Evolutionary conservation across 73 alveolate species (phyloP).

Genomic region (Symbiodinium pilosum): DNA sequence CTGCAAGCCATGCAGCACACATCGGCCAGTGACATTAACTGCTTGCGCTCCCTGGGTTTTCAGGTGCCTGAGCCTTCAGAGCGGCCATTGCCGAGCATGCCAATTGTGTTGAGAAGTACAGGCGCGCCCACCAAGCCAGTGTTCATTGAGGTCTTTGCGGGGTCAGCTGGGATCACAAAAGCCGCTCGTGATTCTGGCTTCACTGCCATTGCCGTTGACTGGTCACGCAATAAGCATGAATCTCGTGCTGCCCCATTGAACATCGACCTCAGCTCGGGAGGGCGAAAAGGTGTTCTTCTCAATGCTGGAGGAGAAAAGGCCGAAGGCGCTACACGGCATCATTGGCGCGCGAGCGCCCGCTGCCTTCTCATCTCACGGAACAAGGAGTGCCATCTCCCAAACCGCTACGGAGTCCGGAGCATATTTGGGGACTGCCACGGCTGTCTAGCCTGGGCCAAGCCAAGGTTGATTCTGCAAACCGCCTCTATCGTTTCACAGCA

Average conservation of each 20-base stretch:
- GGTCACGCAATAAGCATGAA: background rate
- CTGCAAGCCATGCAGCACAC: background rate
- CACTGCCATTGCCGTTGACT: no score
- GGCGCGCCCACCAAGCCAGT: background rate
- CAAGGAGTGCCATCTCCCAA: no score
- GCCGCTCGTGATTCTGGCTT: no score
- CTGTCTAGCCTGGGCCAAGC: no score
- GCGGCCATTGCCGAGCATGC: background rate
- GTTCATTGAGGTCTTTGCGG: background rate
- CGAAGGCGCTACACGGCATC: background rate
- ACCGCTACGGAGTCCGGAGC: no score
- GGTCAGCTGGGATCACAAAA: background rate
- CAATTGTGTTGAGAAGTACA: background rate
- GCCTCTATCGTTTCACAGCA: no score
- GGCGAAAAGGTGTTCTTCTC: background rate
- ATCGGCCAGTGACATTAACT: background rate
- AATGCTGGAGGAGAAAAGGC: background rate
- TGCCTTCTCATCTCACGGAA: no score
- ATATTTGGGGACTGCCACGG: no score
- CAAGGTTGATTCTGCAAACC: no score
- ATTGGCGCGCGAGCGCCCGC: no score
- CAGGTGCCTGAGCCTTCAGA: background rate
- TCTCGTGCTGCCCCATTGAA: background rate
- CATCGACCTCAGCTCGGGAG: background rate
- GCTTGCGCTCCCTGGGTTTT: background rate